Percentiles rank a stretch among this genome's conserved stretches.
Conservation (phyloP, 495 filamentous ascomycete genomes). For the Neurospora terricola region DNA sequence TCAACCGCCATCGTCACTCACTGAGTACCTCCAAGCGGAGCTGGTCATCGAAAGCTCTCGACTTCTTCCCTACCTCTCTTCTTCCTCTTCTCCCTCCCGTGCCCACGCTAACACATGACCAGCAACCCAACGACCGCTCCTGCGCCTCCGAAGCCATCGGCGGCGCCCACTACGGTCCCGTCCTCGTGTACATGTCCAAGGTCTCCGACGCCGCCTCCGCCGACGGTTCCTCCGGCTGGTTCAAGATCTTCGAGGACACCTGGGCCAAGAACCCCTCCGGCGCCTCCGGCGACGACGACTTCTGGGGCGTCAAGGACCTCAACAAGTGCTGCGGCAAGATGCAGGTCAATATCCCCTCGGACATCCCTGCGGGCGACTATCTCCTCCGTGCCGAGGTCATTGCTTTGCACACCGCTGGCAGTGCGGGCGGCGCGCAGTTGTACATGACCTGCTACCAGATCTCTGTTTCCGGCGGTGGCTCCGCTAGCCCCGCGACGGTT, state of each 20-base stretch:
- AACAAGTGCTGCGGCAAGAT: slow-evolving; percentile 45
- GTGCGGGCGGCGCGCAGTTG: slow-evolving; percentile 34
- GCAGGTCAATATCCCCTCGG: slow-evolving; percentile 36
- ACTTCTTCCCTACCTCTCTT: not conserved
- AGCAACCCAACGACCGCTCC: slow-evolving; percentile 34
- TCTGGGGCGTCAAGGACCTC: slow-evolving; percentile 42
- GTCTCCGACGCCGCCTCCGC: slow-evolving; percentile 40
- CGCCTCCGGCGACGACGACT: slow-evolving; percentile 31
- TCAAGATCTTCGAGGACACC: slow-evolving; percentile 42
- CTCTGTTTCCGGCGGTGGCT: slow-evolving; percentile 20
- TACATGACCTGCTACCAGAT: slow-evolving; percentile 45
- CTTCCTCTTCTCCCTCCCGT: not conserved
- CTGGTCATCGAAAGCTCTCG: slow-evolving; percentile 9
- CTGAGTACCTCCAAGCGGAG: slow-evolving; percentile 24
- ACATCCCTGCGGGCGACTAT: slow-evolving; percentile 41
- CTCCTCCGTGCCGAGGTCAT: slow-evolving; percentile 43
- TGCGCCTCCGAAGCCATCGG: slow-evolving; percentile 39
- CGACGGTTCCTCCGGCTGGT: slow-evolving; percentile 36
- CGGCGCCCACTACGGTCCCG: slow-evolving; percentile 37
- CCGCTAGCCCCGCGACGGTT: slow-evolving; percentile 28
- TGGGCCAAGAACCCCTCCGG: slow-evolving; percentile 30
- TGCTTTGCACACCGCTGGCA: slow-evolving; percentile 37
- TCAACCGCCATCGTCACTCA: slow-evolving; percentile 12
- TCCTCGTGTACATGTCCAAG: slow-evolving; percentile 44
- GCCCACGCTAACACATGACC: slow-evolving; percentile 13